phyloP scores from a whole-genome alignment of 78 protist genomes.

The Dictyostelium brefeldianum region DNA sequence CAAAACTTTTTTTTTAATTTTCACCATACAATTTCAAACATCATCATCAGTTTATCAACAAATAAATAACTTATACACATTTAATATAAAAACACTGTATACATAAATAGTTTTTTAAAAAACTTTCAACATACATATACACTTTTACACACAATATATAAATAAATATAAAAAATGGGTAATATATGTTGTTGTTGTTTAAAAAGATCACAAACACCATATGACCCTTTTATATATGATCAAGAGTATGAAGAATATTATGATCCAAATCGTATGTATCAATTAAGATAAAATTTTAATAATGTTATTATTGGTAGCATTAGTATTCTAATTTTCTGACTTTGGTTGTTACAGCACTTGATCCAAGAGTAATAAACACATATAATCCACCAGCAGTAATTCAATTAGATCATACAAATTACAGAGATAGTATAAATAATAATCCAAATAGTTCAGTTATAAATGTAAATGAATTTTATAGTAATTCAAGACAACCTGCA shows the following conservation, averaged over 20 bases:
- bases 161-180: conserved; percentile 41
- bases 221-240: conserved; percentile 80
- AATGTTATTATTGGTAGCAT: neutral
- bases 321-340: neutral
- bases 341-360: conserved; percentile 13
- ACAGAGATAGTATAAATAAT: neutral
- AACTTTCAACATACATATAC: neutral
- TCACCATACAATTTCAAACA: neutral
- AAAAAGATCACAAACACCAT: conserved; percentile 64
- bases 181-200: conserved; percentile 56
- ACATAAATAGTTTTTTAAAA: neutral
- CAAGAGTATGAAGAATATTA: conserved; percentile 78
- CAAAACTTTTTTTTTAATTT: neutral
- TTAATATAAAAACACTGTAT: neutral
- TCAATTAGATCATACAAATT: conserved; percentile 21
- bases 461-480: conserved; percentile 42
- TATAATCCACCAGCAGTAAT: conserved; percentile 64
- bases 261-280: conserved; percentile 53
- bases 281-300: neutral
- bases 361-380: conserved; percentile 55
- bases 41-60: neutral
- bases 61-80: neutral
- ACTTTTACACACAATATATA: neutral
- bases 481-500: neutral
- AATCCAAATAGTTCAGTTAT: conserved; percentile 3